Conservation (phyloP, 2,329 filamentous ascomycete species). For the Ophiostoma sp. region DNA sequence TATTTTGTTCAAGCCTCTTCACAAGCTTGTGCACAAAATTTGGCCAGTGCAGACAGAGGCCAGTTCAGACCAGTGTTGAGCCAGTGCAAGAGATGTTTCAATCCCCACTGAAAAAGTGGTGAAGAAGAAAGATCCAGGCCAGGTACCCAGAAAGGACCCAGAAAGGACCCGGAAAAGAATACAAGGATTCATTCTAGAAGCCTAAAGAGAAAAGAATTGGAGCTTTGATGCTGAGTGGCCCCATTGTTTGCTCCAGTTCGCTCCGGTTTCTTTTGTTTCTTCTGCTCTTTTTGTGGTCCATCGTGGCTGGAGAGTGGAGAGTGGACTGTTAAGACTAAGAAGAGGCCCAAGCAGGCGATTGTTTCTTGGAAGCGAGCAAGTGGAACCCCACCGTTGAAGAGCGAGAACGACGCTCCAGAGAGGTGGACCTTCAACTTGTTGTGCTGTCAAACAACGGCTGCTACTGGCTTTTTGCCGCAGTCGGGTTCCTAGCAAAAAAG, state of each 20-base stretch:
- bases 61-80: not conserved
- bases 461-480: not conserved
- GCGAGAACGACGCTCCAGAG: not conserved
- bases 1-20: not conserved
- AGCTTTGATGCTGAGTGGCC: not conserved
- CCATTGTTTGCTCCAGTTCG: not conserved
- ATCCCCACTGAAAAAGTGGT: not conserved
- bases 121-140: not conserved
- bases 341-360: not conserved
- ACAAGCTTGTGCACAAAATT: not conserved
- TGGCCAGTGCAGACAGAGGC: not conserved
- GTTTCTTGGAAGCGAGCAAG: not conserved
- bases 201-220: not conserved
- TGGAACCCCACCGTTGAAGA: not conserved
- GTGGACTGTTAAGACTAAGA: not conserved
- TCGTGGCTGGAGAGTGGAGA: conserved; percentile 2
- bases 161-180: not conserved
- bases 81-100: not conserved
- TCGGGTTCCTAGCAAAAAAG: not conserved
- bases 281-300: not conserved
- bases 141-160: not conserved
- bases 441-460: not conserved
- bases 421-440: not conserved
- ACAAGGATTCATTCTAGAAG: not conserved
- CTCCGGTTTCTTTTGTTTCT: not conserved